These are phyloP conservation scores for Neostapfia colusana DNA, from an alignment of 176 grass and related monocot genomes.

Conservation along the genomic window DNA sequence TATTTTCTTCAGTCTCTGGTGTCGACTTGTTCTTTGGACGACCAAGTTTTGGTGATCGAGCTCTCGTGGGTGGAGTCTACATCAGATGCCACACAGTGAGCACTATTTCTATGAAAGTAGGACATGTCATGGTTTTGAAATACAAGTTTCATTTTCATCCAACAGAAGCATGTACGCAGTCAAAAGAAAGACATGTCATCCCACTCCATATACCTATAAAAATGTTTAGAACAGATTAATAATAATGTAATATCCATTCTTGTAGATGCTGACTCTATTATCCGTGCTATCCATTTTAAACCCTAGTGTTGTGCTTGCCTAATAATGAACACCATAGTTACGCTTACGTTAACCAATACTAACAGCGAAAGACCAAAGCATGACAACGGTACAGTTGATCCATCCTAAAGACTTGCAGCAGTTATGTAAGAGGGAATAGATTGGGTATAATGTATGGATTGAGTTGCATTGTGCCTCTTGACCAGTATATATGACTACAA, in stretches of 20 bases:
- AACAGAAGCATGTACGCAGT: neutral
- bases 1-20: conserved; percentile 42
- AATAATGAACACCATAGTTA: neutral
- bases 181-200: neutral
- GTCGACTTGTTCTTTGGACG: conserved; percentile 52
- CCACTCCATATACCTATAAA: neutral
- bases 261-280: neutral
- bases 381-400: conserved; percentile 3
- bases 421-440: too few species aligned
- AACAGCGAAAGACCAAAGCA: neutral
- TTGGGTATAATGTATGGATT: too few species aligned
- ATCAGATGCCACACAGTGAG: conserved; percentile 7
- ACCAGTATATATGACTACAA: too few species aligned
- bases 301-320: neutral
- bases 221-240: neutral
- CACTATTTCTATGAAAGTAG: neutral
- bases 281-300: neutral
- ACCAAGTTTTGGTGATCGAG: conserved; percentile 68
- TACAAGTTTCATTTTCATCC: neutral
- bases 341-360: conserved; percentile 1
- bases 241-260: neutral
- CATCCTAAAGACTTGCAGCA: neutral
- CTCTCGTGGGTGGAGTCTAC: conserved; percentile 57
- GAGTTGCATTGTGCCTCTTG: too few species aligned
- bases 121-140: neutral